A percentile compares a stretch with the other conserved stretches of the same genome.
These are phyloP conservation scores for Epichloe sp. DNA, from an alignment of 2,329 filamentous ascomycete genomes.

Conservation along the genomic window DNA sequence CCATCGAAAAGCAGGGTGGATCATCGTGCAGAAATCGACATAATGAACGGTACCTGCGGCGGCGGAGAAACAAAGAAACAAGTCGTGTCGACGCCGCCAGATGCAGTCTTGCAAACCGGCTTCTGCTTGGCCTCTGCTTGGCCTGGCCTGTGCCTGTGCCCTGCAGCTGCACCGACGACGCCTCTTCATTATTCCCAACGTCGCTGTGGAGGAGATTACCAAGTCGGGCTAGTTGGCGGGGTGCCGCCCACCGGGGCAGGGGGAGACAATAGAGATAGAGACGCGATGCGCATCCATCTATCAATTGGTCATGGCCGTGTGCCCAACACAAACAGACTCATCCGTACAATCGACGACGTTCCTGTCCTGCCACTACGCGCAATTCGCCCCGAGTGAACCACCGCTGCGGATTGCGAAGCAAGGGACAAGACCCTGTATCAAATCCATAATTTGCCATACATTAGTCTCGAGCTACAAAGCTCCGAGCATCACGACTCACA, in stretches of 20 bases:
- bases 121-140: too few relatives aligned
- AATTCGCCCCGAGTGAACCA: not conserved
- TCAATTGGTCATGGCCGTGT: constrained; percentile 1
- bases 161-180: constrained; percentile 5
- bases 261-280: constrained; percentile 6
- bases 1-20: constrained; percentile 10
- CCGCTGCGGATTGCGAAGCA: not conserved
- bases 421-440: not conserved
- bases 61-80: constrained; percentile 11
- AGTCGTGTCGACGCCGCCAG: constrained; percentile 5
- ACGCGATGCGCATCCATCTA: not conserved
- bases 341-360: not conserved
- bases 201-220: constrained; percentile 1
- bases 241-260: constrained; percentile 1
- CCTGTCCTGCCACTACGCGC: not conserved
- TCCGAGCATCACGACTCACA: not conserved
- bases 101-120: not conserved
- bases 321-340: not conserved
- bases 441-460: not conserved
- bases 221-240: constrained; percentile 6
- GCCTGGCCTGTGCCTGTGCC: not conserved
- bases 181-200: not conserved
- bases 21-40: constrained; percentile 17
- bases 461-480: not conserved
- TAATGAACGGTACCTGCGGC: constrained; percentile 17